Evolutionary conservation across 768 basidiomycete genomes (phyloP), one percentile per base, ranked within the genome.

Genomic region (Podaxis carcinomalis): DNA sequence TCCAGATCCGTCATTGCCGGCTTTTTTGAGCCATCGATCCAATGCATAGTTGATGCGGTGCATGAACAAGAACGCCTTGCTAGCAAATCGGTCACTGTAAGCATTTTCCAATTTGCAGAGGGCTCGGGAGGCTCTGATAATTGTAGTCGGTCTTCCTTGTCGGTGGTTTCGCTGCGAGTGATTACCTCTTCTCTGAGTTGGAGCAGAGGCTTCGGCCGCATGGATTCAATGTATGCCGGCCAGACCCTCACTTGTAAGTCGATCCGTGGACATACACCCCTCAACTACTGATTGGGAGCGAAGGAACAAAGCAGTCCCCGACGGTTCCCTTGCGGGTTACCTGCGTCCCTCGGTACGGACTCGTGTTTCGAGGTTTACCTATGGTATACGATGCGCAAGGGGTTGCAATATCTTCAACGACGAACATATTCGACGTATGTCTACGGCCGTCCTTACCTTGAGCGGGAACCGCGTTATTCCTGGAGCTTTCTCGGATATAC

Each of bases 301-400:
- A 51, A 73, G 72, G 53, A 71, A 72, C 49, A 73, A 74, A 56
- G 73, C 73, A 4, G 71, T 74, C 0, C 70, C 72, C 1, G 73
- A 73, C 56, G 73, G 73, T 19, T 69, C 70, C 2, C 63, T 71
- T 13, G 70, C 70, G 0, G 72, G 68, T 56, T 70, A 70, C 40
- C 63, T 73, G 36, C 66, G 71, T 49, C 72, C 69, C 46, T 68
- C 61, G 23, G 68, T 73, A 21, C 56, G 62, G 13, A 62, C 65
- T 19, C 68, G 73, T 23, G 68, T 73, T 19, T 66, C 73, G 13
- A 65, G 62, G 28, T 68, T 63, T 44, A 66, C 67, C 14, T 73
- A 71, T 47, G 72, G 72, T 5, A 57, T 65, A 16, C 57, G 61
- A 50, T 71, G 67, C 57, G 63, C 44, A 23, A 64, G 63, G 1